Evolutionary conservation across 2,329 filamentous ascomycete species (phyloP), one percentile per base, ranked within the genome.

Genomic region (Dactylella cylindrospora): DNA sequence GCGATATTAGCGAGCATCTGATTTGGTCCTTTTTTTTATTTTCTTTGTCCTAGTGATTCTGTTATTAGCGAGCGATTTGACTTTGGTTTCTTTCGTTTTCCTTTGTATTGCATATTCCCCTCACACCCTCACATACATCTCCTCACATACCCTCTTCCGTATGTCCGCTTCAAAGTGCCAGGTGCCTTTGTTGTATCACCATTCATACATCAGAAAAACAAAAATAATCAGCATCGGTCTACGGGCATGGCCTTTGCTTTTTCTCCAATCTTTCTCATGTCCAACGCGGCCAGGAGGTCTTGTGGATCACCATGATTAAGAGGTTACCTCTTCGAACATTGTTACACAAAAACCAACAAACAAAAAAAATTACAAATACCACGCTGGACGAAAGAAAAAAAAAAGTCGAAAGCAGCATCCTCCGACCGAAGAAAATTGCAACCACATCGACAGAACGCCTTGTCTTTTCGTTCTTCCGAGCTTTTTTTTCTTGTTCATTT

Each of bases 1-100:
- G 57, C 57, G 57, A 54, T 49, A 54, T 62, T 62, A 62, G 57
- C 57, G 57, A 54, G 57, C 57, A 62, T 62, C 31, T 62, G 49
- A 22, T 49, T 23, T 62, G 22, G 31, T 53, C 19, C 39, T 36
- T 50, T 61, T 49, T 28, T 32, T 40, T 26, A 12, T 12, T 29
- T 41, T n/a, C 19, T 23, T 40, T 23, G 8, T 23, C 36, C 32
- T 50, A 31, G 39, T 45, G 36, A 20, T 62, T 61, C 45, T 29
- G 44, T 41, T 62, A 54, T 62, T 62, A 62, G 57, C 57, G 57
- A 62, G 57, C 57, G 57, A 54, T 54, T 54, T 62, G 43, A 33
- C 53, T 40, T 23, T 38, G 29, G 23, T 10, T 53, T 53, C 38
- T 50, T 41, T 35, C 17, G 5, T 32, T 62, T 49, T 62, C 57